Conservation (phyloP, 1,284 basidiomycete species). For the Amylostereum areolatum region DNA sequence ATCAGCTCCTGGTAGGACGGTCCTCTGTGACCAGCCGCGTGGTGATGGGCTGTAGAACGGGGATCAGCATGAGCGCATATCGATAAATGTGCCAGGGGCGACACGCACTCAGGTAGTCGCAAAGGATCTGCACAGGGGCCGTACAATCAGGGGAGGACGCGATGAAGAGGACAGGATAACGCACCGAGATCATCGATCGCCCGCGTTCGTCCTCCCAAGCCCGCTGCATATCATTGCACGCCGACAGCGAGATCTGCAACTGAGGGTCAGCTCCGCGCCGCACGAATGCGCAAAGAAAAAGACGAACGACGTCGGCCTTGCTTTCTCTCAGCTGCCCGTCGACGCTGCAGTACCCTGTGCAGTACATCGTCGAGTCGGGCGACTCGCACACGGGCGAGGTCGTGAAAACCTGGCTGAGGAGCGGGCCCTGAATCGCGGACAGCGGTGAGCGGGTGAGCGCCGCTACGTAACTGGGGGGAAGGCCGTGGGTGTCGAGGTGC, state of each 20-base stretch:
- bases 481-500: too few relatives aligned
- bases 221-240: conserved; percentile 10
- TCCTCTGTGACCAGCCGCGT: background rate
- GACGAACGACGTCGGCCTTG: background rate
- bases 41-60: background rate
- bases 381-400: background rate
- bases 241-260: conserved; percentile 9
- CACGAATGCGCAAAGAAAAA: background rate
- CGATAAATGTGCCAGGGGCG: background rate
- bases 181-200: conserved; percentile 4
- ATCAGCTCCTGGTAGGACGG: conserved; percentile 11
- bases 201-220: conserved; percentile 7
- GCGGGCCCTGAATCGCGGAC: background rate
- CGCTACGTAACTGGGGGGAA: too few relatives aligned
- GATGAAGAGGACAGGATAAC: background rate
- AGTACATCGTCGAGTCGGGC: background rate
- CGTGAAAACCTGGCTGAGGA: background rate
- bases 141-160: background rate
- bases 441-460: background rate
- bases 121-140: background rate
- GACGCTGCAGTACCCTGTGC: background rate
- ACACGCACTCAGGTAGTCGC: background rate
- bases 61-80: background rate
- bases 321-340: background rate
- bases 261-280: background rate